phyloP scores from a whole-genome alignment of 768 basidiomycete species.

The Gloeopeniophorella convolvens region DNA sequence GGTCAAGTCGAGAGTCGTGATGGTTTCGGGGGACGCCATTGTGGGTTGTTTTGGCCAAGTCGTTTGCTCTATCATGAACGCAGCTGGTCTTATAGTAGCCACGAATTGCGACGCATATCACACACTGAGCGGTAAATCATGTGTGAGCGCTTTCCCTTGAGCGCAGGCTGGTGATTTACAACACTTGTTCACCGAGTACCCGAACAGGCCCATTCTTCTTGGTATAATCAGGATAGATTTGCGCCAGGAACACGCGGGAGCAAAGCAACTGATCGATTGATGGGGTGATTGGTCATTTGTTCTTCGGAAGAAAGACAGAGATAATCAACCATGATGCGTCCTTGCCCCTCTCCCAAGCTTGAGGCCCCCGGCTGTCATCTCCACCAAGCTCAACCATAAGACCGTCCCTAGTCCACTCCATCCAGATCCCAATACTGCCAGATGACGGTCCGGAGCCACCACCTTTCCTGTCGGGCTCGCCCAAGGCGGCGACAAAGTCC shows the following conservation, averaged over 20 bases:
- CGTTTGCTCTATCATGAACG: too few relatives aligned
- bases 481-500: conserved; percentile 66
- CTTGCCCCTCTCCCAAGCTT: conserved; percentile 84
- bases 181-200: too few relatives aligned
- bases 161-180: too few relatives aligned
- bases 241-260: background rate
- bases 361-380: conserved; percentile 66
- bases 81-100: too few relatives aligned
- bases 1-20: conserved; percentile 53
- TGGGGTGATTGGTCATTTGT: background rate
- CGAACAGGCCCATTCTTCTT: too few relatives aligned
- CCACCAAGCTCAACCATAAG: conserved; percentile 86
- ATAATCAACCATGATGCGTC: conserved; percentile 74
- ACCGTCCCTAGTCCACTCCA: conserved; percentile 81
- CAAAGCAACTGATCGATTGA: background rate
- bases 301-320: conserved; percentile 46
- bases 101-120: too few relatives aligned
- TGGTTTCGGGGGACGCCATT: conserved; percentile 61
- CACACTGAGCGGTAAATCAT: too few relatives aligned
- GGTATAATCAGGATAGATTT: too few relatives aligned
- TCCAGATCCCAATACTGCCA: conserved; percentile 88
- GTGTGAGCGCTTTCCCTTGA: too few relatives aligned
- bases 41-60: background rate
- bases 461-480: conserved; percentile 88
- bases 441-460: conserved; percentile 81